phyloP scores from a whole-genome alignment of 176 grass and related monocot species.

The Melocanna baccifera region DNA sequence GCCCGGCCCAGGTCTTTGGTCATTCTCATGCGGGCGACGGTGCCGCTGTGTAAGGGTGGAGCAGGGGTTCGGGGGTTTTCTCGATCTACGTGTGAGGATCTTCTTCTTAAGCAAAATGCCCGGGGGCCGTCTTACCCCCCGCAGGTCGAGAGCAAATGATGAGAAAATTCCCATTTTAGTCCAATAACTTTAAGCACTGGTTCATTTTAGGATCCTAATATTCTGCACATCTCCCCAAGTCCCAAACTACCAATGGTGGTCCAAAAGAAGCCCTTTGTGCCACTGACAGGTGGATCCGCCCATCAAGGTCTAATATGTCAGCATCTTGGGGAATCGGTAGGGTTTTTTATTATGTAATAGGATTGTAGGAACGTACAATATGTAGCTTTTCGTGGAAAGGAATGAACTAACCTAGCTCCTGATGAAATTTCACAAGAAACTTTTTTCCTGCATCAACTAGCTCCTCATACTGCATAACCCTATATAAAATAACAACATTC shows the following conservation, averaged over 20 bases:
- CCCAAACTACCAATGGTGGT: neutral
- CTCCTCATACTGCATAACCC: constrained; percentile 52
- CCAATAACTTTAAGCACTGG: neutral
- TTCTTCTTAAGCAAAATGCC: too few relatives aligned
- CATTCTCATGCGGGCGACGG: too few relatives aligned
- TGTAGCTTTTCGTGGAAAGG: neutral
- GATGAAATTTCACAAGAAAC: constrained; percentile 45
- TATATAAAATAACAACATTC: neutral
- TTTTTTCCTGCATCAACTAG: constrained; percentile 53
- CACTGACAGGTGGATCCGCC: neutral
- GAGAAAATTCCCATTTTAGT: neutral
- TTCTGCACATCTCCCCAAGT: neutral
- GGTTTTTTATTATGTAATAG: neutral
- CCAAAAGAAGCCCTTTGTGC: neutral
- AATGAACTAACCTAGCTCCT: constrained; percentile 41
- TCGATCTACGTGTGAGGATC: too few relatives aligned
- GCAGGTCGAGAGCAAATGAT: neutral
- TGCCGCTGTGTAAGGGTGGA: too few relatives aligned
- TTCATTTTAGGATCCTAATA: neutral
- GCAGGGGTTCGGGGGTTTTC: too few relatives aligned
- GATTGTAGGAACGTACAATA: neutral
- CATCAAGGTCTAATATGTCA: neutral
- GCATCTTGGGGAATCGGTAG: neutral
- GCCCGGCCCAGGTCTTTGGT: too few relatives aligned
- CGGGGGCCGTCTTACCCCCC: too few relatives aligned